These are phyloP conservation scores for Penicillium sp. DNA, from an alignment of 2,329 filamentous ascomycete genomes.

Conservation along the genomic window DNA sequence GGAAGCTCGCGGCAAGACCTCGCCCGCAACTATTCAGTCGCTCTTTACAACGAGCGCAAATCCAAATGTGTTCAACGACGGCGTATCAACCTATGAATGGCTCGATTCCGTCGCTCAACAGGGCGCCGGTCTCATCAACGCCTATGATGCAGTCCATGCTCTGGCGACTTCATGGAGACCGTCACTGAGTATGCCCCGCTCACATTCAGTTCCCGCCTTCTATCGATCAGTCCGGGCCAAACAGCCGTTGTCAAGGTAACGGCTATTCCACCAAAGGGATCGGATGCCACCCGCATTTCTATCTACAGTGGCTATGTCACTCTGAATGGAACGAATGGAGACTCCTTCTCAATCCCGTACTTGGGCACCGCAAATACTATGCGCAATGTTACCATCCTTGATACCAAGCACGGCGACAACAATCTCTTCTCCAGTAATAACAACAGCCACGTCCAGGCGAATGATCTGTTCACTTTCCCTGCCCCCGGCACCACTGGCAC, in stretches of 20 bases:
- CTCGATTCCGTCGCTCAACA: background rate
- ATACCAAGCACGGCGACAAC: constrained; percentile 7
- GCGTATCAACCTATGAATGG: no score
- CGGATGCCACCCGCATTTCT: constrained; percentile 27
- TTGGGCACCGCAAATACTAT: constrained; percentile 28
- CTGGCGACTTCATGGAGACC: constrained; percentile 9
- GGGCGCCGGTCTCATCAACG: constrained; percentile 4
- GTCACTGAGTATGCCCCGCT: constrained; percentile 6
- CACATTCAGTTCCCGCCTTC: constrained; percentile 10
- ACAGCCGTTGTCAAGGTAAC: constrained; percentile 22
- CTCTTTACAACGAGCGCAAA: no score
- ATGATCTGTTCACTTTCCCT: background rate
- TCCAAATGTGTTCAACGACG: no score
- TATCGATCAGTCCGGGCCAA: constrained; percentile 20
- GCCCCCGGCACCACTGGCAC: background rate
- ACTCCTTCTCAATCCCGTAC: constrained; percentile 33
- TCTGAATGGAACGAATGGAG: constrained; percentile 20
- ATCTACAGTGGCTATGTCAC: constrained; percentile 35
- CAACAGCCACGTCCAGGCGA: background rate
- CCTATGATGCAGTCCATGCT: constrained; percentile 52
- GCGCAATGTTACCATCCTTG: constrained; percentile 17
- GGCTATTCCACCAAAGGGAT: constrained; percentile 16
- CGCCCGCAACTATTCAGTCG: no score
- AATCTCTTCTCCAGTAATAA: background rate
- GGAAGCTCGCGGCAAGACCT: no score